Conservation (phyloP, 2,329 filamentous ascomycete genomes). For the Aspergillus fijiensis region DNA sequence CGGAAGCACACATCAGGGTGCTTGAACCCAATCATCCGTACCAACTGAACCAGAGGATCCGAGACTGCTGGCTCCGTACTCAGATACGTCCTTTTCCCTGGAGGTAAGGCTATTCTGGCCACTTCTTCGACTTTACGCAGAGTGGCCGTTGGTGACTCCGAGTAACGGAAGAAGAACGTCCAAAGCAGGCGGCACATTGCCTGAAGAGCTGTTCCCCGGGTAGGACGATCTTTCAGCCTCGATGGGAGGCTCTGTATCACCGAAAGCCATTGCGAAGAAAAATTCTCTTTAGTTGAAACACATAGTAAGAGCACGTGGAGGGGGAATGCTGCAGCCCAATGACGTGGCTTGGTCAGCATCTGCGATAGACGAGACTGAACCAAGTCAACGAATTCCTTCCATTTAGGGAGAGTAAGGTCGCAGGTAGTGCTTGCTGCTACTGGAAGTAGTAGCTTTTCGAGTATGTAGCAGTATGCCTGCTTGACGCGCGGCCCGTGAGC, state of each 20-base stretch:
- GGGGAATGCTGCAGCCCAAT: slow-evolving; percentile 88
- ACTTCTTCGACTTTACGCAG: slow-evolving; percentile 86
- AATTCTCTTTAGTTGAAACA: slow-evolving; percentile 79
- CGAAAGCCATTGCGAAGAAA: slow-evolving; percentile 82
- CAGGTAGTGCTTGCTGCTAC: slow-evolving; percentile 77
- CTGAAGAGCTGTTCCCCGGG: slow-evolving; percentile 77
- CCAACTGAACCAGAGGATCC: slow-evolving; percentile 88
- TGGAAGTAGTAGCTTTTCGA: slow-evolving; percentile 81
- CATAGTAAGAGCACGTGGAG: slow-evolving; percentile 84
- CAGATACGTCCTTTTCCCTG: slow-evolving; percentile 74
- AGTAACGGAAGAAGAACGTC: slow-evolving; percentile 87
- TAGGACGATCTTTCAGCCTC: slow-evolving; percentile 78
- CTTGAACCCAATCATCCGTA: slow-evolving; percentile 90
- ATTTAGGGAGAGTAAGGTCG: slow-evolving; percentile 77
- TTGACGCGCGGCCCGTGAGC: slow-evolving; percentile 89
- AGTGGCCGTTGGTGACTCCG: slow-evolving; percentile 67
- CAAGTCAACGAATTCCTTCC: slow-evolving; percentile 79
- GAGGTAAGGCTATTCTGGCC: slow-evolving; percentile 76
- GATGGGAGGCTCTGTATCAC: slow-evolving; percentile 74
- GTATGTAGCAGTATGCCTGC: slow-evolving; percentile 87
- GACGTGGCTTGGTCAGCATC: slow-evolving; percentile 85
- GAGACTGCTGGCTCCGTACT: slow-evolving; percentile 81
- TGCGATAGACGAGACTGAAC: slow-evolving; percentile 76
- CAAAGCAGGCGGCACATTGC: slow-evolving; percentile 87
- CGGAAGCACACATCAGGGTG: slow-evolving; percentile 92